Conservation (phyloP, 129 eudicot genomes). For the Arctium minus region DNA sequence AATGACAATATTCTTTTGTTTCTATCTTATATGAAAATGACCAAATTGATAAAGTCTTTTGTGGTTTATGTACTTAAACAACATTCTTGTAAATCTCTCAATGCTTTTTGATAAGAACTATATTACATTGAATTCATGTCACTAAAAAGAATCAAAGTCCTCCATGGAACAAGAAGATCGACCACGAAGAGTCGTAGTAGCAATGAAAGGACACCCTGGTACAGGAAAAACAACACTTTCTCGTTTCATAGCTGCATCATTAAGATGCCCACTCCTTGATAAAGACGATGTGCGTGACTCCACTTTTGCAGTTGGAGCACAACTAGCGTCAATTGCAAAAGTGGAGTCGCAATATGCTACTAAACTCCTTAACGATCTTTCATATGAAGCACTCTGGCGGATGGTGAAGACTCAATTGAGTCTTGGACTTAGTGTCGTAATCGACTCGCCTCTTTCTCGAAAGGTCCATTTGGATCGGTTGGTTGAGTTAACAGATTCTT, state of each 20-base stretch:
- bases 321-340: background rate
- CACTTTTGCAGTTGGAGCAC: conserved; percentile 35
- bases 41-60: background rate
- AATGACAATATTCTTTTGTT: background rate
- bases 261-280: conserved; percentile 62
- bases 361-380: conserved; percentile 48
- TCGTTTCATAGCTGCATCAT: conserved; percentile 42
- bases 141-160: background rate
- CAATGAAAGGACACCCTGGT: conserved; percentile 92
- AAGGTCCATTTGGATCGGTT: conserved; percentile 48
- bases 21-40: background rate
- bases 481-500: conserved; percentile 23
- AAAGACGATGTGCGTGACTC: conserved; percentile 63
- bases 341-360: background rate
- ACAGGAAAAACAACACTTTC: conserved; percentile 69
- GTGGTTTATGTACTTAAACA: background rate
- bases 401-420: conserved; percentile 48
- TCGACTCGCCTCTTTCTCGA: conserved; percentile 71
- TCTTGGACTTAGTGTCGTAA: conserved; percentile 59
- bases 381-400: conserved; percentile 56
- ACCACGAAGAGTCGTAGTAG: conserved; percentile 32
- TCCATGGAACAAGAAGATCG: conserved; percentile 21
- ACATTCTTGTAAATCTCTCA: background rate
- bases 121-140: background rate
- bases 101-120: background rate